Evolutionary conservation across 352 stramenopile species (phyloP).

Genomic region (Pythium apleroticum): DNA sequence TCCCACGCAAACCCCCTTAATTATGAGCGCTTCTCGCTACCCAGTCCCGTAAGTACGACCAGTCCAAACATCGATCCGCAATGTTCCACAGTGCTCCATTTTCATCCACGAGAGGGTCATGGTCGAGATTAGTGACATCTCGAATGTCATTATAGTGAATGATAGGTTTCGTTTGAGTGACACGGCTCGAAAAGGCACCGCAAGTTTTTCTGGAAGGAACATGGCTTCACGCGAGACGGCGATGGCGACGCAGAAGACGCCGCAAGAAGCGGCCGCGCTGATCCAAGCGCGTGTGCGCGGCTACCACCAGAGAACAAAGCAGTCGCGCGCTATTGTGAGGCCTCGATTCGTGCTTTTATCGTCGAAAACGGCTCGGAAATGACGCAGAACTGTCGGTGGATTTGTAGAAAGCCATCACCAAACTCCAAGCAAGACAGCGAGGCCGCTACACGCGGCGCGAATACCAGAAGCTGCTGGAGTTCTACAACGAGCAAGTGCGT

Average conservation of each 20-base stretch:
- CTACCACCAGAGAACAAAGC: constrained; percentile 30
- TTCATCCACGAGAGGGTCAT: too few species aligned
- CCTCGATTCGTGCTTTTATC: background rate
- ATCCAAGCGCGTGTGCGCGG: constrained; percentile 62
- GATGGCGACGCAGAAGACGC: constrained; percentile 30
- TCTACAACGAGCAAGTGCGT: constrained; percentile 50
- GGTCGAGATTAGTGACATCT: background rate
- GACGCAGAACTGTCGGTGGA: background rate
- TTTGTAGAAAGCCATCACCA: constrained; percentile 47
- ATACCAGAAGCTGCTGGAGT: constrained; percentile 45
- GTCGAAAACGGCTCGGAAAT: background rate
- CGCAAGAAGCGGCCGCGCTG: constrained; percentile 42
- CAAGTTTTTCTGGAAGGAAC: background rate
- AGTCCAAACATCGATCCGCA: background rate
- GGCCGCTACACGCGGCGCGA: constrained; percentile 53
- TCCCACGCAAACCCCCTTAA: constrained; percentile 17
- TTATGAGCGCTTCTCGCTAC: constrained; percentile 22
- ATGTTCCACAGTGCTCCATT: background rate
- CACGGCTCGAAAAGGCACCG: background rate
- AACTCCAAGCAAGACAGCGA: constrained; percentile 58
- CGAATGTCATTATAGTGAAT: background rate
- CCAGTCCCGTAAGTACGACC: constrained; percentile 1
- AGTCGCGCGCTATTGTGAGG: constrained; percentile 38
- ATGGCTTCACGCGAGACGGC: background rate
- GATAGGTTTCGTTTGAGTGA: background rate